phyloP scores from a whole-genome alignment of 208 protist genomes.

The Trypanosomatidae sp. region DNA sequence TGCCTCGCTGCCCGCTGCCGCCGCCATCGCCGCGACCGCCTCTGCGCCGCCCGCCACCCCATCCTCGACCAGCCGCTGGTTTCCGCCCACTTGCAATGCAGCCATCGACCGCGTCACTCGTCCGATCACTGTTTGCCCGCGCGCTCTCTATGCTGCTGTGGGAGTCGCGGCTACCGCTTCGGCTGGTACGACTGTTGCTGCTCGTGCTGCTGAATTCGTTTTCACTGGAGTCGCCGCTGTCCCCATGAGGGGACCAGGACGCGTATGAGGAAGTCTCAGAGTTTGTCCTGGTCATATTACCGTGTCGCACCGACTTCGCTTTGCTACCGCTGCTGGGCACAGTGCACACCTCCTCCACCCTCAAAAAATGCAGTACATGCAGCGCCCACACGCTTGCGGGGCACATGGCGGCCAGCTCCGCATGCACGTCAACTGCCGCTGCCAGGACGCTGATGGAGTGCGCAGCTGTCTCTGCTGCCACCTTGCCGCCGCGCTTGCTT shows the following conservation, averaged over 20 bases:
- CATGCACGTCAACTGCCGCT: conserved; percentile 3
- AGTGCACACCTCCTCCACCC: conserved; percentile 45
- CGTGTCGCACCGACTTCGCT: neutral
- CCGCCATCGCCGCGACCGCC: neutral
- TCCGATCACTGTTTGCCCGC: neutral
- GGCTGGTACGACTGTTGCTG: neutral
- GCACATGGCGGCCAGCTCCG: conserved; percentile 3
- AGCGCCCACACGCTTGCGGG: conserved; percentile 41
- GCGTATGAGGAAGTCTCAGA: neutral
- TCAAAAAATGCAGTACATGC: conserved; percentile 46
- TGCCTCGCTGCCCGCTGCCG: neutral
- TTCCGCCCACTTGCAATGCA: neutral
- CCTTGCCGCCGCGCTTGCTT: conserved; percentile 8
- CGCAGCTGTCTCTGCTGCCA: conserved; percentile 7
- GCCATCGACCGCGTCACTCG: neutral
- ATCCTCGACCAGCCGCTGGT: neutral
- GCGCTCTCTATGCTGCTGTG: neutral
- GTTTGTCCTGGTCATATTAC: neutral
- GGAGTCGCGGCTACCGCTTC: neutral
- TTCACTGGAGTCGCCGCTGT: conserved; percentile 3
- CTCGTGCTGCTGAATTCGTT: neutral
- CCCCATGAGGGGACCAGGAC: neutral
- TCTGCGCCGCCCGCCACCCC: neutral
- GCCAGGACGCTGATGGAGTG: conserved; percentile 2
- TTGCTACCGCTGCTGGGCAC: neutral